Base-by-base conservation (phyloP, 306 rosid species). In the Vigna trinervia region DNA sequence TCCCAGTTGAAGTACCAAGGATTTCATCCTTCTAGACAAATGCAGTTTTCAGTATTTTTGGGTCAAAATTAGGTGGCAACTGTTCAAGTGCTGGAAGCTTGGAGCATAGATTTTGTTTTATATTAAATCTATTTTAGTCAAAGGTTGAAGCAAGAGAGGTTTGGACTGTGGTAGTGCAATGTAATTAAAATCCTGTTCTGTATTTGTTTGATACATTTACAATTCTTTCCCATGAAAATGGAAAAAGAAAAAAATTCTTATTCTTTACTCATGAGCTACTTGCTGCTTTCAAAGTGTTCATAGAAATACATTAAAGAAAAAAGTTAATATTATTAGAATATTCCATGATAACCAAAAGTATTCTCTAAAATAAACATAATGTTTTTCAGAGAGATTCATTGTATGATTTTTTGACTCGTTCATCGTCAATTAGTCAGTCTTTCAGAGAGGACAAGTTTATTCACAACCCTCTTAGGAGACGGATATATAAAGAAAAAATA, bases 1-100 rank as follows among this genome's bases (percentile, higher is more conserved):
- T 90, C 75, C 97, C 96, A 1, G 91, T 92, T 0, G 91, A 92
- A 73, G 90, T 92, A 83, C 96, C 94, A 23, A 90, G 75, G 78
- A 83, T 92, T 46, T 80, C 90, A 6, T 11, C 86, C 75, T 78
- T 90, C 63, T 89, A 79, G 78, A 15, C 12, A 15, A 52, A 46
- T 6, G 64, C 34, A n/a, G 30, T 39, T 36, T 47, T 14, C 12
- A 26, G 22, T 23, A 26, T 45, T 57, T 68, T 30, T 78, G 19
- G 36, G 23, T 58, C 70, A 57, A 43, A 30, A 2, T 78, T 78
- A 58, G 76, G 62, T 30, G 52, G 61, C 56, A 56, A 45, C 17
- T 45, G 39, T 57, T 78, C 58, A 57, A 43, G 32, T 68, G 68
- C 41, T 57, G 28, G 59, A 68, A 56, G 20, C 47, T 54, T 78